A percentile compares a stretch with the other conserved stretches of the same genome.
These are phyloP conservation scores for Fallopia convolvulus DNA, from an alignment of 148 eudicot species.

Conservation along the genomic window DNA sequence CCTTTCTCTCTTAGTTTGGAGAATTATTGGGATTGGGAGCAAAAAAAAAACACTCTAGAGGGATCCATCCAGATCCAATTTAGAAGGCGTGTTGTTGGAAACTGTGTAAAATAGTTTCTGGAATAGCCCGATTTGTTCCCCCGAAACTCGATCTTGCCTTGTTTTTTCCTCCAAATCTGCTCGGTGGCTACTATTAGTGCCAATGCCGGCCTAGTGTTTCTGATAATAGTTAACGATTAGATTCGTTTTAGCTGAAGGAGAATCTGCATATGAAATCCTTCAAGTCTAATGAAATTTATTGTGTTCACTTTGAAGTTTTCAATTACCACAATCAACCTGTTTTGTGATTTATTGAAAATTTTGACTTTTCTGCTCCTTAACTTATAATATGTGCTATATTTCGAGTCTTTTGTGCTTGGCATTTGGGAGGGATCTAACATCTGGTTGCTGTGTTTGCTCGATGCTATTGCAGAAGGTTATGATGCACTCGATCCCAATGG, in stretches of 20 bases:
- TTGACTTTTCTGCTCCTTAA: neutral
- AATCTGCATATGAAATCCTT: too few relatives aligned
- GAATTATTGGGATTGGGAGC: neutral
- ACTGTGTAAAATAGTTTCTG: too few relatives aligned
- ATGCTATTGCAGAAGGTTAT: constrained; percentile 34
- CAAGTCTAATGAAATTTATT: too few relatives aligned
- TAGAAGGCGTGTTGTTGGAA: neutral
- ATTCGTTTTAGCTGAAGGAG: neutral
- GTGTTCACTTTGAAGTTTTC: too few relatives aligned
- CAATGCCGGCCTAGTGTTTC: neutral
- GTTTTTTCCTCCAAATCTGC: neutral
- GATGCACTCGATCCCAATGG: constrained; percentile 41
- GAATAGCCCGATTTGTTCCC: neutral
- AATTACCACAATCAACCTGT: too few relatives aligned
- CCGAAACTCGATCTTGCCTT: neutral
- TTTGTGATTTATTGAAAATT: too few relatives aligned
- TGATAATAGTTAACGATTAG: neutral
- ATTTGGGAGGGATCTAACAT: neutral
- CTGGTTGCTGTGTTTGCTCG: neutral
- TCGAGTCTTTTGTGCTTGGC: neutral
- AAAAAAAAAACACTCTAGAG: too few relatives aligned
- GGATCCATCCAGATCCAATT: neutral
- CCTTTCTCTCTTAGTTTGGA: neutral
- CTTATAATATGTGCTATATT: neutral
- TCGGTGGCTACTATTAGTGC: neutral